These are phyloP conservation scores for Penicillium egyptiacum DNA, from an alignment of 495 filamentous ascomycete species.

Conservation along the genomic window DNA sequence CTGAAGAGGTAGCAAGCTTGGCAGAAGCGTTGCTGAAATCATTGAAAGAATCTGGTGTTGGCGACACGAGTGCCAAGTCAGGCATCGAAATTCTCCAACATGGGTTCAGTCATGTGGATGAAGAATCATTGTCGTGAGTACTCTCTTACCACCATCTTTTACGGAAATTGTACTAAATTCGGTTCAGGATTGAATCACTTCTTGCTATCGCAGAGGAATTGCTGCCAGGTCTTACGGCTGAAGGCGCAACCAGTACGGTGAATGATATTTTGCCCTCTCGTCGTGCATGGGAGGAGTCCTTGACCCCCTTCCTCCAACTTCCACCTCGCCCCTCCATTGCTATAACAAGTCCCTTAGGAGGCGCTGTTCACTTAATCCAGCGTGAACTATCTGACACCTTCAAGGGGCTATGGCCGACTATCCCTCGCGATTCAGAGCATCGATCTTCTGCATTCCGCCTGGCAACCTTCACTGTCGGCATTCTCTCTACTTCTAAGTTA, in stretches of 20 bases:
- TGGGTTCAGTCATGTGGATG: slow-evolving; percentile 49
- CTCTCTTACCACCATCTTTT: not conserved
- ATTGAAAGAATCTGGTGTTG: slow-evolving; percentile 41
- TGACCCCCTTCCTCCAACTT: slow-evolving; percentile 59
- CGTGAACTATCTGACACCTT: slow-evolving; percentile 29
- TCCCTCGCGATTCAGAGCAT: slow-evolving; percentile 62
- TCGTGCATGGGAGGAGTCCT: slow-evolving; percentile 49
- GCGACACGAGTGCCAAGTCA: slow-evolving; percentile 39
- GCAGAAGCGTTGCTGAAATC: slow-evolving; percentile 46
- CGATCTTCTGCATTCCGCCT: slow-evolving; percentile 73
- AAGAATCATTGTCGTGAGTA: slow-evolving; percentile 55
- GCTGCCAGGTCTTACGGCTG: slow-evolving; percentile 37
- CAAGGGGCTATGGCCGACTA: slow-evolving; percentile 25
- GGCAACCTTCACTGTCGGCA: slow-evolving; percentile 60
- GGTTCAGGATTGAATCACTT: slow-evolving; percentile 52
- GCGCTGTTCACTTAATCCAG: slow-evolving; percentile 65
- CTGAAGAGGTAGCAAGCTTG: slow-evolving; percentile 52
- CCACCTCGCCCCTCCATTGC: slow-evolving; percentile 62
- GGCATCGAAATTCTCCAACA: slow-evolving; percentile 53
- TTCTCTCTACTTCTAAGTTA: slow-evolving; percentile 47
- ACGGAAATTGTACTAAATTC: slow-evolving; percentile 17
- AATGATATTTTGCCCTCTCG: slow-evolving; percentile 51
- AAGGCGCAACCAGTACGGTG: slow-evolving; percentile 30
- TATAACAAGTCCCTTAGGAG: slow-evolving; percentile 69
- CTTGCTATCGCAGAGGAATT: slow-evolving; percentile 53